Evolutionary conservation across 345 rosid species (phyloP).

Genomic region (Abelmoschus esculentus): DNA sequence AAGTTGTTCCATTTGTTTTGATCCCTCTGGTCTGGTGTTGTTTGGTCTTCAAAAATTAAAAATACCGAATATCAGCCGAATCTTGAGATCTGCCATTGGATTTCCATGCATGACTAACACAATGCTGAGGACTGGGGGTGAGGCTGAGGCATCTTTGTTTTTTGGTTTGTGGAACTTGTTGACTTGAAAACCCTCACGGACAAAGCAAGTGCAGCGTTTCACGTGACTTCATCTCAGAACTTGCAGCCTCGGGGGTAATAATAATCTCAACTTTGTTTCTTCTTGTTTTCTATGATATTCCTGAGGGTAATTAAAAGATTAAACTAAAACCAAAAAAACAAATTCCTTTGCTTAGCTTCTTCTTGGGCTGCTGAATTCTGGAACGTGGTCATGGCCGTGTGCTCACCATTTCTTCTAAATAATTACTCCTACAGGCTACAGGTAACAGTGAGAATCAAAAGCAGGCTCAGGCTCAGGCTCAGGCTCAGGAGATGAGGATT

Average conservation of each 20-base stretch:
- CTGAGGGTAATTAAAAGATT: background rate
- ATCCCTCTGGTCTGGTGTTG: background rate
- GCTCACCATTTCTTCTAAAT: no score
- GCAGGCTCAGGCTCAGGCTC: no score
- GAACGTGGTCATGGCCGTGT: no score
- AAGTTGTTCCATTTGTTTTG: slow-evolving; percentile 20
- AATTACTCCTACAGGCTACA: no score
- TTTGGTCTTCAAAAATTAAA: slow-evolving; percentile 1
- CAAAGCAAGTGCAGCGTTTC: background rate
- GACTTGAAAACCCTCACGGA: slow-evolving; percentile 12
- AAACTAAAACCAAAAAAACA: background rate
- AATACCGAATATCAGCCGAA: background rate
- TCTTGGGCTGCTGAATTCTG: slow-evolving; percentile 4
- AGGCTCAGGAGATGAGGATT: background rate
- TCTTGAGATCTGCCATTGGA: background rate
- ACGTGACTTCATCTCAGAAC: slow-evolving; percentile 12
- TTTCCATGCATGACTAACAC: no score
- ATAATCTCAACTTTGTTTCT: background rate
- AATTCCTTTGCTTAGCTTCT: background rate
- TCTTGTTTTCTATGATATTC: background rate
- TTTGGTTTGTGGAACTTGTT: background rate
- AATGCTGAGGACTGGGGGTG: no score
- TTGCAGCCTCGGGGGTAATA: background rate
- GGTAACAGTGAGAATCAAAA: no score
- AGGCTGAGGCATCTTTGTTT: background rate